Evolutionary conservation across 202 grass and related monocot genomes (phyloP), one percentile per base, ranked within the genome.

Genomic region (Carex arenaria): DNA sequence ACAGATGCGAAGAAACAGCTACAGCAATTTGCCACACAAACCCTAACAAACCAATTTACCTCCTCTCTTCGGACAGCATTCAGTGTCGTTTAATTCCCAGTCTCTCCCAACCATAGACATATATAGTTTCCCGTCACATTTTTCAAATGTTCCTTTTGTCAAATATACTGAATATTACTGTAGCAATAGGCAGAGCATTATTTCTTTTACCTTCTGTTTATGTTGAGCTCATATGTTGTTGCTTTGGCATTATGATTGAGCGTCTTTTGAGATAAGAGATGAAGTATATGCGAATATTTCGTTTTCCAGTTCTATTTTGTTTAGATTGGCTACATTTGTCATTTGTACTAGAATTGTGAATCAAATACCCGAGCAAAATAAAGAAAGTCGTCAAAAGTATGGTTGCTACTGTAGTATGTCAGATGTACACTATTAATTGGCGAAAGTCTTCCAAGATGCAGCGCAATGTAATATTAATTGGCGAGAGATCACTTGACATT

Each of bases 1-100:
- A 47, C 94, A 97, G 94, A 97, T 92, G 94, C 94, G 38, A 97
- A 91, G 92, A 94, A 94, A 85, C 93, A 97, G 56, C 64, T 97
- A 34, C 85, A 91, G 79, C 90, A 88, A 86, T 94, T 91, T 68
- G 87, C 94, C 80, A 76, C 31, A 78, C 80, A 67, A 64, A 84
- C 88, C 3, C 85, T 99, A 52, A 81, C 94, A 81, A 92, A 86
- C 19, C 86, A 80, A 14, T 90, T 97, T 55, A 84, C 85, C 10
- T 97, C 94, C 38, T 90, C 89, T 13, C 56, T 97, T 78, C 94
- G 87, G 52, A 90, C 94, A 68, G 94, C 94, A 80, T 97, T 97
- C 13, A 84, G 72, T 7, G 89, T 89, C 66, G 85, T 97, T 67
- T 87, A 30, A 77, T 77, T 77, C 52, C 28, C 52, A 34, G 57